A percentile compares a stretch with the other conserved stretches of the same genome.
Evolutionary conservation across 345 rosid species (phyloP).

Genomic region (Camelina sativa): DNA sequence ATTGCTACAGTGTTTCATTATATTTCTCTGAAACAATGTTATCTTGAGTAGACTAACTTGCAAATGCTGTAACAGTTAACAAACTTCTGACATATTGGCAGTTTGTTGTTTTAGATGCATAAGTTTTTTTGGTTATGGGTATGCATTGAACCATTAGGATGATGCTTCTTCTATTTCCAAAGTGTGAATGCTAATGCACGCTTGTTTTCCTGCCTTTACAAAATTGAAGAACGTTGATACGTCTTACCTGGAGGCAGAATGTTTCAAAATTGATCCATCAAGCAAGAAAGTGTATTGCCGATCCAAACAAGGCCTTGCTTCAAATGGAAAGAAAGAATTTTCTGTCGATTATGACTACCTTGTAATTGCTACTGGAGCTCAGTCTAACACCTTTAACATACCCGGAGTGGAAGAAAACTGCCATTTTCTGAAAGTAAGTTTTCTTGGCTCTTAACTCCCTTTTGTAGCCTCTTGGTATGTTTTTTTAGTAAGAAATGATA

Average conservation of each 20-base stretch:
- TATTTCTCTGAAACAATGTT: no score
- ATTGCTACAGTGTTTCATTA: no score
- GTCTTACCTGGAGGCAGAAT: conserved; percentile 82
- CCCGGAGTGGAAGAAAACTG: conserved; percentile 95
- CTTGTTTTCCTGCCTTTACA: not conserved
- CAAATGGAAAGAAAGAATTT: conserved; percentile 73
- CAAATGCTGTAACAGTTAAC: not conserved
- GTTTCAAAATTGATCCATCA: conserved; percentile 79
- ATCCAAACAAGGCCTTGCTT: conserved; percentile 47
- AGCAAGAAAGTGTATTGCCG: conserved; percentile 85
- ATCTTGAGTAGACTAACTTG: not conserved
- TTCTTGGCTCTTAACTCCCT: not conserved
- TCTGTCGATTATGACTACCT: conserved; percentile 87
- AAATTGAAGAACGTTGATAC: conserved; percentile 65
- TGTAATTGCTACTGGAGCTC: conserved; percentile 93
- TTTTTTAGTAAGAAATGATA: conserved; percentile 5
- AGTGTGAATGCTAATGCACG: not conserved
- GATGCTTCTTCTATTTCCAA: conserved; percentile 13
- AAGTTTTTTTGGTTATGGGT: not conserved
- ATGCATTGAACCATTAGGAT: conserved; percentile 1
- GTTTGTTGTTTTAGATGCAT: not conserved
- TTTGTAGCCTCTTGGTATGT: not conserved
- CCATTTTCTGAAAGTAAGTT: conserved; percentile 83
- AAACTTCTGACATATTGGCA: not conserved
- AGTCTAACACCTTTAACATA: conserved; percentile 90